Base-by-base conservation (phyloP, 257 asterid genomes). In the Euphrasia confusa region DNA sequence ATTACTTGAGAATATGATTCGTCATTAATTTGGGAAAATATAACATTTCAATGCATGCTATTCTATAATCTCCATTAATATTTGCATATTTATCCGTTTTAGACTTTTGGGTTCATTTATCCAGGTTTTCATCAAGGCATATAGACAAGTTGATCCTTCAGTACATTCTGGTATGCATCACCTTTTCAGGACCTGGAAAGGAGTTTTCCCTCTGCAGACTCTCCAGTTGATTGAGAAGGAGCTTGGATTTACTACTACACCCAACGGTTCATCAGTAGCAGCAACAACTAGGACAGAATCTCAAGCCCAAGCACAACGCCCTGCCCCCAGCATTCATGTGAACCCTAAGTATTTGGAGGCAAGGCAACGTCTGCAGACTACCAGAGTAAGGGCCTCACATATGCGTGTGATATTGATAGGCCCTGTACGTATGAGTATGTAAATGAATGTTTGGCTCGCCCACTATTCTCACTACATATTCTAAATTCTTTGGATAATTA, bases 331-430 rank as follows among this genome's bases (percentile, higher is more conserved):
- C 72, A 89, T 89, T 76, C 94, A 89, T 70, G 94, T 89, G 47
- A 89, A 89, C 74, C 97, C 95, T 26, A 86, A 89, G 72, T 86
- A 89, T 73, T 78, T 89, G 74, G 97, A 86, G 79, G 95, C 93
- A 56, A 77, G 93, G 75, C 93, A 86, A 75, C 84, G 84, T 54
- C 61, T 81, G 72, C 92, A 81, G 75, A 75, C 88, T 42, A 69
- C 80, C 55, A 79, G 79, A 84, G 97, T 89, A 78, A 78, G 81
- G 61, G 39, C 60, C 56, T 47, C 27, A 49, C 60, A 39, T 15
- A 35, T 68, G 24, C 8, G 5, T 5, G 5, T 50, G 9, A 30
- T 58, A n/a, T n/a, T 10, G 5, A 15, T 3, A 21, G 24, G 24
- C 24, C 24, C 0, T 21, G 24, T 21, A 21, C 24, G 24, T 21